phyloP scores from a whole-genome alignment of 345 rosid species.

The Salix brachista region DNA sequence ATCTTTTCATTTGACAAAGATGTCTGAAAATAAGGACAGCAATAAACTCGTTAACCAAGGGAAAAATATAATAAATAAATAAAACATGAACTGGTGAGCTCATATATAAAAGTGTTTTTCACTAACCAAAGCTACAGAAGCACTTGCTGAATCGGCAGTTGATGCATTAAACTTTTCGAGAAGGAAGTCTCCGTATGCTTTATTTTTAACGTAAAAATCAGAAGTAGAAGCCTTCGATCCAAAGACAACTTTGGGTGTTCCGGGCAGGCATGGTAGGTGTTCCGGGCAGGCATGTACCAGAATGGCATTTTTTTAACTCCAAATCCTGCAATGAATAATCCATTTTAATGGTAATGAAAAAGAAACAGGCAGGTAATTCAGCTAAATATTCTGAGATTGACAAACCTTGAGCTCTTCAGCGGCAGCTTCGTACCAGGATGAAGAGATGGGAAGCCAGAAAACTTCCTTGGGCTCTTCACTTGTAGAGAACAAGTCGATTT shows the following conservation, averaged over 20 bases:
- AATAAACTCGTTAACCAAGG: too few species aligned
- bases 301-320: not conserved
- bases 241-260: not conserved
- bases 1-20: too few species aligned
- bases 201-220: not conserved
- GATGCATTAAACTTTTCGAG: not conserved
- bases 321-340: not conserved
- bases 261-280: too few species aligned
- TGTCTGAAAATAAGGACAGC: too few species aligned
- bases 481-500: not conserved
- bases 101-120: too few species aligned
- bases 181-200: not conserved
- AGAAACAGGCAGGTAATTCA: too few species aligned
- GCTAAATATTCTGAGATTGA: too few species aligned
- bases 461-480: not conserved
- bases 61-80: too few species aligned
- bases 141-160: not conserved
- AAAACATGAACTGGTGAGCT: too few species aligned
- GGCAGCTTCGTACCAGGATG: not conserved
- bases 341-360: too few species aligned
- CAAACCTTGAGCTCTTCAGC: not conserved
- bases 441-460: not conserved
- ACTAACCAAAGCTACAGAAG: not conserved
- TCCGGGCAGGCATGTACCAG: too few species aligned
- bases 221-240: not conserved